These are phyloP conservation scores for Fraxinus sp. DNA, from an alignment of 305 asterid species.

Conservation along the genomic window DNA sequence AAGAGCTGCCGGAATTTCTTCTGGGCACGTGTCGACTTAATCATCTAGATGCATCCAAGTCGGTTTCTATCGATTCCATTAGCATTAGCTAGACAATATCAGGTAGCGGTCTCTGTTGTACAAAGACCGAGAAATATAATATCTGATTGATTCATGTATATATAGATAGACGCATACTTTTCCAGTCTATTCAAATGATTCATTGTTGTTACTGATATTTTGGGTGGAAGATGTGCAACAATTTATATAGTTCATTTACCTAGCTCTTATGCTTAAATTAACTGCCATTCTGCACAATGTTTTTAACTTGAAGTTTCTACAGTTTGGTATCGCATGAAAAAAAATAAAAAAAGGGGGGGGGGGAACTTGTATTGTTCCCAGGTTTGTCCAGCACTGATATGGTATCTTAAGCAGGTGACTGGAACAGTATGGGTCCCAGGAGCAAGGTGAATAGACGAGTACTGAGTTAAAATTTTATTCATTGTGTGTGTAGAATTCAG, in stretches of 20 bases:
- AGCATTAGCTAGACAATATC: background rate
- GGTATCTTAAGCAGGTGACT: background rate
- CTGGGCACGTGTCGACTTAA: slow-evolving; percentile 48
- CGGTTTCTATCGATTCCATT: slow-evolving; percentile 34
- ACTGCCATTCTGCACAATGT: background rate
- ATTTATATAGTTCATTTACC: background rate
- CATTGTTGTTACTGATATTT: background rate
- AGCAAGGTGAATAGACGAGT: background rate
- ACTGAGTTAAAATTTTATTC: background rate
- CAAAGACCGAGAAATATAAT: background rate
- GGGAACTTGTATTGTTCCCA: background rate
- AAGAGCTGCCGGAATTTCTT: slow-evolving; percentile 46
- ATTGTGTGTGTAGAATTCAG: background rate
- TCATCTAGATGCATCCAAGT: slow-evolving; percentile 39
- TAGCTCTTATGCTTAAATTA: background rate
- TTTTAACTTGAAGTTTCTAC: background rate
- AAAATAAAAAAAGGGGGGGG: background rate
- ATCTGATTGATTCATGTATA: slow-evolving; percentile 3
- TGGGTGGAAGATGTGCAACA: slow-evolving; percentile 4
- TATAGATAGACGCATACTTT: too few relatives aligned
- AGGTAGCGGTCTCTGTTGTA: background rate
- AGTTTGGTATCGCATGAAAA: background rate
- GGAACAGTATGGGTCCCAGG: background rate
- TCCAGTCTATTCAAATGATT: background rate
- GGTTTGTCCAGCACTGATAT: background rate